Evolutionary conservation across 176 grass and related monocot genomes (phyloP), one percentile per base, ranked within the genome.

Genomic region (Musa itinerans): DNA sequence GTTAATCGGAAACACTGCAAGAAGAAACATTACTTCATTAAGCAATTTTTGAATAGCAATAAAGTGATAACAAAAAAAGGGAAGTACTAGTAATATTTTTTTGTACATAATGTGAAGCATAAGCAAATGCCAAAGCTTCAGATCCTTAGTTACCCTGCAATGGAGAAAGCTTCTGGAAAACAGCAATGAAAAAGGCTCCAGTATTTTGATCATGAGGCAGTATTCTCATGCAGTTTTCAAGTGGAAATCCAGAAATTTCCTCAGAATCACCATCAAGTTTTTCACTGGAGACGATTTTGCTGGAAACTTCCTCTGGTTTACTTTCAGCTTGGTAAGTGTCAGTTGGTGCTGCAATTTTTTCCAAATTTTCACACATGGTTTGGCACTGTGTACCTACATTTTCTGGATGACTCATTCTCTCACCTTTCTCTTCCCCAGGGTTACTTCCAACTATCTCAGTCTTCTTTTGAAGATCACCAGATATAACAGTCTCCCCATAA

Each of bases 191-290:
- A 87, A 98, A 98, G 75, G 88, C 88, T 54, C 95, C 95, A 21
- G 81, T 98, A 65, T 98, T 98, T 74, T 98, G 95, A 79, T 98
- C 95, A 79, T 98, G 90, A 68, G 95, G 90, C 81, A 91, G 74
- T 74, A 98, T 98, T 87, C 95, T 89, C 90, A 98, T 89, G 74
- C 90, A 98, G 50, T n/a, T 76, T 82, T 89, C 84, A 52, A 98
- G 88, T 0, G 84, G 95, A 48, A 89, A 90, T 73, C 80, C 70
- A 52, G 95, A 98, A 83, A 89, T 63, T 75, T 97, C 95, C 55
- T 72, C 84, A 67, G 57, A 68, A 48, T 52, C 29, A 53, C 56
- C 51, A 87, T 80, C 51, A 64, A 23, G 16, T n/a, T 77, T 79
- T 75, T 82, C 80, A 78, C 54, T 8, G 58, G 76, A 52, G 20